These are phyloP conservation scores for Aspergillus sparsus DNA, from an alignment of 495 filamentous ascomycete species.

Conservation along the genomic window DNA sequence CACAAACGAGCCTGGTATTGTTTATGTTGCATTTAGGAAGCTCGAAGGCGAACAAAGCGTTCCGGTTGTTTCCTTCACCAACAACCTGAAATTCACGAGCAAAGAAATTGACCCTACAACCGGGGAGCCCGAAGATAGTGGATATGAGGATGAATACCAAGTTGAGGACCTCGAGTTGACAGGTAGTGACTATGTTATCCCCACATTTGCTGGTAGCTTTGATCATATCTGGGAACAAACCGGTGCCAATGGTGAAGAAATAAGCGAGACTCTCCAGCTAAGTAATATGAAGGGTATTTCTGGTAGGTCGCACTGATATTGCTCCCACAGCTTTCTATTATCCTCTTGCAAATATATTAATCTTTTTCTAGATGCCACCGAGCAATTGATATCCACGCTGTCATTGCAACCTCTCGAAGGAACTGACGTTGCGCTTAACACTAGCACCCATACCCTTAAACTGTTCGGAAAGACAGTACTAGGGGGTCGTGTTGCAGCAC, in stretches of 20 bases:
- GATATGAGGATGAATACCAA: conserved; percentile 97
- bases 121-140: conserved; percentile 83
- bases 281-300: conserved; percentile 88
- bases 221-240: conserved; percentile 97
- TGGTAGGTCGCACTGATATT: conserved; percentile 57
- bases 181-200: conserved; percentile 91
- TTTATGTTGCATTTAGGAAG: conserved; percentile 95
- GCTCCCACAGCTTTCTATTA: neutral
- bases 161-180: conserved; percentile 90
- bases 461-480: conserved; percentile 93
- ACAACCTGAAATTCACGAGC: conserved; percentile 92
- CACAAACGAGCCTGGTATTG: conserved; percentile 81
- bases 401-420: conserved; percentile 94
- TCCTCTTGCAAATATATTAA: conserved; percentile 36
- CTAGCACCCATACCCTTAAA: conserved; percentile 91
- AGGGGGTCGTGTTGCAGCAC: conserved; percentile 84
- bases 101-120: conserved; percentile 98
- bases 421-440: conserved; percentile 82
- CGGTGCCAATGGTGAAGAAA: conserved; percentile 82
- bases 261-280: conserved; percentile 87
- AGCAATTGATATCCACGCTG: conserved; percentile 81
- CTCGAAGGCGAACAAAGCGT: conserved; percentile 66
- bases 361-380: conserved; percentile 74
- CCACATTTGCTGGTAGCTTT: conserved; percentile 91
- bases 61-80: conserved; percentile 79